Evolutionary conservation across 805 yeast genomes (phyloP).

Genomic region (Blastobotrys terrestris): DNA sequence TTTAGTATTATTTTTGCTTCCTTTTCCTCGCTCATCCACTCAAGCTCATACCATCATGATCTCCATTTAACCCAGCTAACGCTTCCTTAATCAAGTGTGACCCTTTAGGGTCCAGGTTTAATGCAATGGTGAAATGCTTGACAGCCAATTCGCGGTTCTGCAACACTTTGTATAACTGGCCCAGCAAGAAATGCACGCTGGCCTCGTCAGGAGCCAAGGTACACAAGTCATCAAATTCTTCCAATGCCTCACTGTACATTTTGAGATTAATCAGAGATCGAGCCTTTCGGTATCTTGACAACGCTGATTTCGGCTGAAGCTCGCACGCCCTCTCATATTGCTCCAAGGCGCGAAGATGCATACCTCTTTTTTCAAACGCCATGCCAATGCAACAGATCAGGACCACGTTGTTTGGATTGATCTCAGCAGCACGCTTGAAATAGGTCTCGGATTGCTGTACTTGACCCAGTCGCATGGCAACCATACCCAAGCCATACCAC

Average conservation of each 20-base stretch:
- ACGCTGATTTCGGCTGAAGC: conserved; percentile 77
- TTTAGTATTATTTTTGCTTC: no score
- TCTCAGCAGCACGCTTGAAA: conserved; percentile 78
- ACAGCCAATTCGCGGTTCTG: conserved; percentile 73
- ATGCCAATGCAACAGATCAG: conserved; percentile 90
- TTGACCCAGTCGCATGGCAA: conserved; percentile 79
- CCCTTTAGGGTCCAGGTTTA: conserved; percentile 90
- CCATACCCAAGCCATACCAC: conserved; percentile 93
- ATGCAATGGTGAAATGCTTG: conserved; percentile 78
- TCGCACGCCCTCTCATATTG: conserved; percentile 80
- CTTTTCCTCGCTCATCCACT: background rate
- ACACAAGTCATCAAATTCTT: conserved; percentile 64
- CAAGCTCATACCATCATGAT: background rate
- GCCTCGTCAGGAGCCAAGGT: conserved; percentile 91
- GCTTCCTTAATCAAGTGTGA: conserved; percentile 81
- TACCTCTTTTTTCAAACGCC: conserved; percentile 73
- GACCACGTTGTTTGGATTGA: conserved; percentile 86
- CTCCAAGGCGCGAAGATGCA: conserved; percentile 62
- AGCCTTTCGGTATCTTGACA: conserved; percentile 85
- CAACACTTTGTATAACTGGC: conserved; percentile 74
- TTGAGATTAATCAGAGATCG: conserved; percentile 69
- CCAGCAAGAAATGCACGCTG: conserved; percentile 81
- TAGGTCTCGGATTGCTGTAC: conserved; percentile 77
- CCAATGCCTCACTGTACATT: conserved; percentile 63
- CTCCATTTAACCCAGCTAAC: conserved; percentile 42